Base-by-base conservation (phyloP, 441 rosid species). In the Gossypium lobatum region DNA sequence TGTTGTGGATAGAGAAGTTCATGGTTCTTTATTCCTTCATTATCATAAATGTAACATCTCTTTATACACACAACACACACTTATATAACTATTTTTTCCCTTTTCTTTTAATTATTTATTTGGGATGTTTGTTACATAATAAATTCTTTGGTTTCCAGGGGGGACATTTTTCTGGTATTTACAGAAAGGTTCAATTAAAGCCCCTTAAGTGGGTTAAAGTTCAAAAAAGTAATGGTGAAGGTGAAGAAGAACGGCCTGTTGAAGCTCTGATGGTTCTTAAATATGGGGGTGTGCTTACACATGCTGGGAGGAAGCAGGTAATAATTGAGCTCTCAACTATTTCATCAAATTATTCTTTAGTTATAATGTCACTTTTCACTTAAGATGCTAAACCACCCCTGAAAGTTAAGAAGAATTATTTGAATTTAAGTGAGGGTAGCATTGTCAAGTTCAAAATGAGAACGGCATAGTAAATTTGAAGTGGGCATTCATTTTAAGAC, bases 301-400 rank as follows among this genome's bases (percentile, higher is more conserved):
- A 96, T 83, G 99, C 99, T 75, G 99, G 99, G 72, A 88, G 99
- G 83, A 96, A 94, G 85, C 99, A 96, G 98, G 99, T 93, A 63
- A 76, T 64, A 55, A 9, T 42, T 74, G 3, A 60, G 39, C 39
- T 34, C 34, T 55, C 4, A 20, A 53, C 16, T 10, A 25, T 3
- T 48, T 48, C 59, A 14, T 48, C 72, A 14, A n/a, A 23, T 25
- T 67, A 26, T 34, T 25, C 39, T 50, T 3, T 26, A 67, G n/a
- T 50, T 67, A n/a, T n/a, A 67, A 66, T n/a, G 42, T 26, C 45
- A 8, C 9, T n/a, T 67, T 48, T 50, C 59, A 25, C 58, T 50
- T 50, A 20, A 50, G 71, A 50, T 48, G 58, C 54, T 31, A 66
- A 66, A 46, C 21, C n/a, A 48, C 52, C 42, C 58, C 11, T 2